These are phyloP conservation scores for Thinopyrum elongatum DNA, from an alignment of 176 grass and related monocot genomes.

Conservation along the genomic window DNA sequence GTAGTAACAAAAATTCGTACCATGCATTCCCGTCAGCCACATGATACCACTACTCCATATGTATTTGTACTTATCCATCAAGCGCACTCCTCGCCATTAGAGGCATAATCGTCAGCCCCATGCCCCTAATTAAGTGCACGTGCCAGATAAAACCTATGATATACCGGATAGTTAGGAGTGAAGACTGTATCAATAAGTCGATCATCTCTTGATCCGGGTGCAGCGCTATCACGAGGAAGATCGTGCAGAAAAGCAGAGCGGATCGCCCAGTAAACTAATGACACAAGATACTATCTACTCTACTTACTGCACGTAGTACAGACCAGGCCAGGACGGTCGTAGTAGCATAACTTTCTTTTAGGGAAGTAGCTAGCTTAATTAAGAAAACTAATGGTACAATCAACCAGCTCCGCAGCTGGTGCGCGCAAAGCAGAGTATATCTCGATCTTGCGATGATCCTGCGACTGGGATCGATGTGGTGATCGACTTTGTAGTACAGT, in stretches of 20 bases:
- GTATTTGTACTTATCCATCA: no score
- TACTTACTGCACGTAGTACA: background rate
- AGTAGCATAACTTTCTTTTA: background rate
- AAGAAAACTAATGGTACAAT: background rate
- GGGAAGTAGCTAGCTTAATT: no score
- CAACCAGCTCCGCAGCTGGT: background rate
- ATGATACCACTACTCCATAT: background rate
- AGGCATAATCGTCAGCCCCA: background rate
- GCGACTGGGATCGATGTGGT: background rate
- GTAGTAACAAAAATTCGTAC: background rate
- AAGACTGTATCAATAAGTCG: background rate
- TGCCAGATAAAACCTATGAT: background rate
- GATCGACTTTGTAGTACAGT: background rate
- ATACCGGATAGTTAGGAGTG: background rate
- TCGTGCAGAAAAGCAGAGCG: background rate
- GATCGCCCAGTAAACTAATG: slow-evolving; percentile 5
- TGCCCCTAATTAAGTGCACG: background rate
- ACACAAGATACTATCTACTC: background rate
- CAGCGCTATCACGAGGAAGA: slow-evolving; percentile 37
- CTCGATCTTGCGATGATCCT: slow-evolving; percentile 30
- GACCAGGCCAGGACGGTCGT: background rate
- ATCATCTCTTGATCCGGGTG: slow-evolving; percentile 24
- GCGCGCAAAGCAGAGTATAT: background rate
- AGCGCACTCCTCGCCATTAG: background rate
- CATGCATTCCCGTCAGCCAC: background rate